Evolutionary conservation across 768 basidiomycete species (phyloP).

Genomic region (Suillus plorans): DNA sequence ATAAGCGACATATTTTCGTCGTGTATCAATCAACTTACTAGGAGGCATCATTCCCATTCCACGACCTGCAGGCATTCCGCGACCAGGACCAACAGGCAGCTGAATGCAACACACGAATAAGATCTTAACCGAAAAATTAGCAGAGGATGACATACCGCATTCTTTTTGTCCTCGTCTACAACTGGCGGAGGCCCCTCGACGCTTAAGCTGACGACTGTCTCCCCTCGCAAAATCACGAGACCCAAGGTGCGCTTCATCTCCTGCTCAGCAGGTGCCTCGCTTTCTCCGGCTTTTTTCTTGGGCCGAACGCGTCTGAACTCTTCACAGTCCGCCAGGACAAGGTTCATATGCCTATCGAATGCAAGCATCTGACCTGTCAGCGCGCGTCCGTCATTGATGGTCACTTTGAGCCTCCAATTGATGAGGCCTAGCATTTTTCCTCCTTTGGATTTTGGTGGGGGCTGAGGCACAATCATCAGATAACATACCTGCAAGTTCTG

Average conservation of each 20-base stretch:
- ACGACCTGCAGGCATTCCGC: slow-evolving; percentile 94
- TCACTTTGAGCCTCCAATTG: slow-evolving; percentile 97
- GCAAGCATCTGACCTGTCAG: slow-evolving; percentile 99
- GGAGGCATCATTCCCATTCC: slow-evolving; percentile 96
- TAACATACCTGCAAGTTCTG: background rate
- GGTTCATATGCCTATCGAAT: slow-evolving; percentile 99
- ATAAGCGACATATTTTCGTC: slow-evolving; percentile 11
- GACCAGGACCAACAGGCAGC: slow-evolving; percentile 88
- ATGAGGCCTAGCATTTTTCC: slow-evolving; percentile 97
- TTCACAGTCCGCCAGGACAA: slow-evolving; percentile 97
- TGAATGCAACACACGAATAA: slow-evolving; percentile 33
- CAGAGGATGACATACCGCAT: slow-evolving; percentile 49
- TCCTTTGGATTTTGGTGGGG: slow-evolving; percentile 95
- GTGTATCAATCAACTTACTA: slow-evolving; percentile 45
- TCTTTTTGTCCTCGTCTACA: slow-evolving; percentile 87
- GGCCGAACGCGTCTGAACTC: slow-evolving; percentile 92
- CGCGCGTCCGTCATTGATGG: slow-evolving; percentile 95
- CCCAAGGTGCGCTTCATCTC: slow-evolving; percentile 97
- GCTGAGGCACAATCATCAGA: slow-evolving; percentile 42
- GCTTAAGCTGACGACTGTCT: slow-evolving; percentile 91
- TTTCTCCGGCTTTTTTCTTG: slow-evolving; percentile 86
- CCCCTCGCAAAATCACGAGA: slow-evolving; percentile 95
- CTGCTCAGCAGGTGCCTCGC: slow-evolving; percentile 72
- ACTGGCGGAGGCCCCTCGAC: slow-evolving; percentile 96
- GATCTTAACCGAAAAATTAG: slow-evolving; percentile 7